Percentiles rank a stretch among this genome's conserved stretches.
Conservation (phyloP, 352 stramenopile genomes). For the Pythium apleroticum region DNA sequence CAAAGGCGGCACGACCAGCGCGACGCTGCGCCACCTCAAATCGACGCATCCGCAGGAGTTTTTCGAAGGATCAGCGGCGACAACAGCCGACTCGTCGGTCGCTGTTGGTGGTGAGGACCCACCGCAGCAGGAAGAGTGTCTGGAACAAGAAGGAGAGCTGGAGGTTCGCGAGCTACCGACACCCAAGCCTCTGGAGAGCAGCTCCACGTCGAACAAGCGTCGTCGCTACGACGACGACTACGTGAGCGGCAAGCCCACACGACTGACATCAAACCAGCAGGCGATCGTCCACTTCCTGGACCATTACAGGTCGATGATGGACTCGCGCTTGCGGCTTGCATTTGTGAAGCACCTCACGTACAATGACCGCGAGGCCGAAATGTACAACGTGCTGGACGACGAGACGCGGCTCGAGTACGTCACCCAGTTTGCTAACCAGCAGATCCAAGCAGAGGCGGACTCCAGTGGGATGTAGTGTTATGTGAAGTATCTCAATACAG, state of each 20-base stretch:
- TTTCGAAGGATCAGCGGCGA: constrained; percentile 1
- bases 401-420: constrained; percentile 43
- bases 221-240: constrained; percentile 9
- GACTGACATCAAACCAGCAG: constrained; percentile 37
- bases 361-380: constrained; percentile 48
- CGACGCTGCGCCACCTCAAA: constrained; percentile 52
- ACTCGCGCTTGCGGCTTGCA: constrained; percentile 28
- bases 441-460: background rate
- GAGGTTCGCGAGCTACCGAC: background rate
- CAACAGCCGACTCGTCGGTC: background rate
- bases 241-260: background rate
- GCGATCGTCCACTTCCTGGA: constrained; percentile 46
- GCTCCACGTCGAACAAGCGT: constrained; percentile 2
- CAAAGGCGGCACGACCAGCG: constrained; percentile 51
- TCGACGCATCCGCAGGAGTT: constrained; percentile 32
- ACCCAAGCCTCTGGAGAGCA: background rate
- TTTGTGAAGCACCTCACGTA: constrained; percentile 50
- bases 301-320: constrained; percentile 37
- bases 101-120: background rate
- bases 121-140: no score
- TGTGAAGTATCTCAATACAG: background rate
- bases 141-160: background rate
- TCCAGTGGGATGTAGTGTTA: background rate
- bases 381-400: constrained; percentile 64
- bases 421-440: constrained; percentile 31